These are phyloP conservation scores for Capsicum chinense DNA, from an alignment of 257 asterid genomes.

Conservation along the genomic window DNA sequence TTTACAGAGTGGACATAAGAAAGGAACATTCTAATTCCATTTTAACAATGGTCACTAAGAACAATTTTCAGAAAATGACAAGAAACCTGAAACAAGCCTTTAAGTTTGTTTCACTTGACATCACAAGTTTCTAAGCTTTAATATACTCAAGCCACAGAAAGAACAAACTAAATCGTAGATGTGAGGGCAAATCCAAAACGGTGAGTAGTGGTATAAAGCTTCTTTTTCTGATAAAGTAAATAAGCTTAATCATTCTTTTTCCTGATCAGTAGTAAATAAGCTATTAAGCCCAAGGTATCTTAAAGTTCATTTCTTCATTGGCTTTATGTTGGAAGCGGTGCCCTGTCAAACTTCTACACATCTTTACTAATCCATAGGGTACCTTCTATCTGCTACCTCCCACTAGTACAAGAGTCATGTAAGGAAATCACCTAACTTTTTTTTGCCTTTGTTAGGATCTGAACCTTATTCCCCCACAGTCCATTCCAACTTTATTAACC, in stretches of 20 bases:
- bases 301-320: constrained; percentile 17
- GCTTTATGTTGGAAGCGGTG: not conserved
- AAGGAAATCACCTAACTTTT: not conserved
- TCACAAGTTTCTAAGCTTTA: constrained; percentile 10
- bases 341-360: not conserved
- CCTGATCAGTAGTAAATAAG: constrained; percentile 8
- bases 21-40: not conserved
- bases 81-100: not conserved
- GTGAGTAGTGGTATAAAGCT: not conserved
- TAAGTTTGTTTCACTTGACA: constrained; percentile 12
- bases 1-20: not conserved
- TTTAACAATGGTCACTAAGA: not conserved
- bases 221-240: constrained; percentile 9
- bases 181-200: not conserved
- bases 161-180: not conserved
- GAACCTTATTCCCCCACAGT: constrained; percentile 17
- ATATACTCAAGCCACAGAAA: not conserved
- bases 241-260: constrained; percentile 1
- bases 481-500: not conserved
- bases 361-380: not conserved
- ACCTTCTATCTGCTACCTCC: not conserved
- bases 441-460: not conserved
- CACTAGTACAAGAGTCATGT: not conserved
- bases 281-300: not conserved
- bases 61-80: constrained; percentile 25